phyloP scores from a whole-genome alignment of 2,329 filamentous ascomycete genomes.

The Cladophialophora bantiana region DNA sequence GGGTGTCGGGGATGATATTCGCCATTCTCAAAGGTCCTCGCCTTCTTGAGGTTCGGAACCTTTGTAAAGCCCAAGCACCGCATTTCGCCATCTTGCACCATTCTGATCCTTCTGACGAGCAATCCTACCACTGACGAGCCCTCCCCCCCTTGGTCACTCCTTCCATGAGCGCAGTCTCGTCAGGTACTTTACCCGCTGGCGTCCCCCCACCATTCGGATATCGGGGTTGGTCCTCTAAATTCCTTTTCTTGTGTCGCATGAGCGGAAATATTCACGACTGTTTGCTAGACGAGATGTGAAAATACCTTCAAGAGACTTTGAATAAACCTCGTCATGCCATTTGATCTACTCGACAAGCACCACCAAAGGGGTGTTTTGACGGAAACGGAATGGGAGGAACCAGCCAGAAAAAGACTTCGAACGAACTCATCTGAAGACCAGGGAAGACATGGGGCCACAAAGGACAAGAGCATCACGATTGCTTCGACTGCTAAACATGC shows the following conservation, averaged over 20 bases:
- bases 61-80: conserved; percentile 8
- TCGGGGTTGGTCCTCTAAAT: background rate
- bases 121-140: background rate
- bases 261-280: background rate
- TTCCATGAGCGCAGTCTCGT: background rate
- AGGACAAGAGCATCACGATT: conserved; percentile 48
- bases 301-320: background rate
- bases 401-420: conserved; percentile 35
- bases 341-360: conserved; percentile 27
- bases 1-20: conserved; percentile 20
- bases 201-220: conserved; percentile 3
- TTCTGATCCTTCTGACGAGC: conserved; percentile 11
- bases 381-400: conserved; percentile 33
- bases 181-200: background rate
- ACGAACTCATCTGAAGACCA: conserved; percentile 21
- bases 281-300: conserved; percentile 14
- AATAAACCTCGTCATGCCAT: conserved; percentile 25
- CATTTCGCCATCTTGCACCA: conserved; percentile 32
- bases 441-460: conserved; percentile 39
- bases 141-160: background rate
- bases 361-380: conserved; percentile 14
- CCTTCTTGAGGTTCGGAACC: conserved; percentile 5
- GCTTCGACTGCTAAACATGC: conserved; percentile 66
- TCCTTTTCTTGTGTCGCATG: background rate
- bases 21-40: conserved; percentile 10